Conservation (phyloP, 345 rosid species). For the Eucalyptus virginea region DNA sequence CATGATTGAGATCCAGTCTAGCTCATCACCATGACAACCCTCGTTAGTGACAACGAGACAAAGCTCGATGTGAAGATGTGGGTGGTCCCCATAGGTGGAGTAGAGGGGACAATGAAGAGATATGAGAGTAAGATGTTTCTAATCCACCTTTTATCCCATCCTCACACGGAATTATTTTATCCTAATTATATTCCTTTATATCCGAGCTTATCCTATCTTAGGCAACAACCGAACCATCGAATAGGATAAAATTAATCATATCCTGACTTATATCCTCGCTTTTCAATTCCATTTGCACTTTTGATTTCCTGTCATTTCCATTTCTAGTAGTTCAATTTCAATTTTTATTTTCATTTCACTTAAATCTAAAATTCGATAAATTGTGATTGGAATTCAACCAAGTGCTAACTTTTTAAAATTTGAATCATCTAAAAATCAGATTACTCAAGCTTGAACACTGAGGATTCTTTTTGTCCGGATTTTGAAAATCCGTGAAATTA, state of each 20-base stretch:
- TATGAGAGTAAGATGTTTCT: neutral
- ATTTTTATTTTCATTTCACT: neutral
- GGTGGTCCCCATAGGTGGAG: neutral
- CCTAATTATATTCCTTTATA: neutral
- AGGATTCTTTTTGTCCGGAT: neutral
- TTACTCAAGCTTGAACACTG: neutral
- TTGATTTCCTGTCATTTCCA: neutral
- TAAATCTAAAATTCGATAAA: neutral
- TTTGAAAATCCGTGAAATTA: neutral
- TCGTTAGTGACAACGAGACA: accelerated
- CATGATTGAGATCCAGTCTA: neutral
- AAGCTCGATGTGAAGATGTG: neutral
- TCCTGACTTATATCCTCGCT: neutral
- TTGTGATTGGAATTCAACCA: neutral
- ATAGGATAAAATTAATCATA: neutral
- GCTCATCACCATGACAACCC: neutral
- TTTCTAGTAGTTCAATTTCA: neutral
- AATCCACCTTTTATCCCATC: neutral
- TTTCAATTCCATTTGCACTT: neutral
- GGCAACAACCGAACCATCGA: neutral
- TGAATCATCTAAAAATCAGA: neutral
- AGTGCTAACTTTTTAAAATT: neutral
- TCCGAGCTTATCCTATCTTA: neutral
- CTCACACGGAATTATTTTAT: neutral
- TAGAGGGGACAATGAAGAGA: neutral